phyloP scores from a whole-genome alignment of 75 land plant species.

The Sequoiadendron giganteum region DNA sequence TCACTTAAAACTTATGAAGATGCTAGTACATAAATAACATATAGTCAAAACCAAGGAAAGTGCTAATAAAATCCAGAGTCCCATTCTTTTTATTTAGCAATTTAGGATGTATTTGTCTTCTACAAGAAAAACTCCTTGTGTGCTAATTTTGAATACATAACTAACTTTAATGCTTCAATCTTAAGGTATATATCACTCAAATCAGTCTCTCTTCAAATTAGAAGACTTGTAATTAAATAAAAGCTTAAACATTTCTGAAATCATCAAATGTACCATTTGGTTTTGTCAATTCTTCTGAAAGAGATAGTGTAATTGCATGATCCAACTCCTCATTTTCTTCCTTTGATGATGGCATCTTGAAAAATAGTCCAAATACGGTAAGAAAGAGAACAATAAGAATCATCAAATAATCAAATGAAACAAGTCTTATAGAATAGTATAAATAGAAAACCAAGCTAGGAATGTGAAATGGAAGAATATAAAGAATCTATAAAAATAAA shows the following conservation, averaged over 20 bases:
- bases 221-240: not conserved
- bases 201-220: not conserved
- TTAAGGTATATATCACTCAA: not conserved
- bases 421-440: not conserved
- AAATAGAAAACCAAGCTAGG: not conserved
- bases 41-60: not conserved
- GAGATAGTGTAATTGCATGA: conserved; percentile 78
- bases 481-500: not conserved
- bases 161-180: not conserved
- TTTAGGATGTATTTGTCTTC: not conserved
- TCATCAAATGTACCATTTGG: conserved; percentile 31
- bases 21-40: not conserved
- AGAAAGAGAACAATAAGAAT: not conserved
- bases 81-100: not conserved
- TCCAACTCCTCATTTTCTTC: conserved; percentile 73
- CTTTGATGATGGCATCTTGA: conserved; percentile 42
- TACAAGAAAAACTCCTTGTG: not conserved
- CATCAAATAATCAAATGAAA: not conserved
- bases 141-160: not conserved
- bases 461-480: not conserved
- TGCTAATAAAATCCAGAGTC: not conserved
- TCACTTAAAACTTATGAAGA: not conserved
- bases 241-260: not conserved
- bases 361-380: not conserved
- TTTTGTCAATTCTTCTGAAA: conserved; percentile 56